Percentiles rank a stretch among this genome's conserved stretches.
Evolutionary conservation across 2,329 filamentous ascomycete species (phyloP).

Genomic region (Sarocladiaceae sp.): DNA sequence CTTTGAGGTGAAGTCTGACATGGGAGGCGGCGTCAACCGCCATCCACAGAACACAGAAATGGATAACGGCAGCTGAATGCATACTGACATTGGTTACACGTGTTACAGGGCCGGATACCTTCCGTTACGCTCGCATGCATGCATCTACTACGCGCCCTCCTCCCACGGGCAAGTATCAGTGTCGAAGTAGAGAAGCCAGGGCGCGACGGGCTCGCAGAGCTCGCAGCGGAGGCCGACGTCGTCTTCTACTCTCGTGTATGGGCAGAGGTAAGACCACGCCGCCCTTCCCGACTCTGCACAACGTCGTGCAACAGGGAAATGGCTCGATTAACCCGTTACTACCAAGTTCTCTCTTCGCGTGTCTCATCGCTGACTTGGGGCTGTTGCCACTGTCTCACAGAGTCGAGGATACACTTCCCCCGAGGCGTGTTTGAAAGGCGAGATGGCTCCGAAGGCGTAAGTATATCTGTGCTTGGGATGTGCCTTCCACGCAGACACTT

Average conservation of each 20-base stretch:
- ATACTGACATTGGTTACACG: neutral
- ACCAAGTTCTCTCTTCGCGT: neutral
- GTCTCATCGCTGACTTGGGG: neutral
- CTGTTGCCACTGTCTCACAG: constrained; percentile 16
- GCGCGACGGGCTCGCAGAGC: constrained; percentile 51
- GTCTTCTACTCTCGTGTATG: constrained; percentile 71
- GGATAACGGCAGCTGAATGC: neutral
- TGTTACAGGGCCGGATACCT: constrained; percentile 57
- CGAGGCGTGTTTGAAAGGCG: constrained; percentile 46
- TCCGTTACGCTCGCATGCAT: constrained; percentile 58
- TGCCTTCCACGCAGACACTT: too few relatives aligned
- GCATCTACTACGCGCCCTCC: constrained; percentile 42
- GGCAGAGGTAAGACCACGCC: constrained; percentile 52
- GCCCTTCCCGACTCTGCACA: neutral
- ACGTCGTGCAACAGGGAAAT: neutral
- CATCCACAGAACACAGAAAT: too few relatives aligned
- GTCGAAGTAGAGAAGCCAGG: constrained; percentile 70
- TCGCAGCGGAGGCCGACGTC: constrained; percentile 61
- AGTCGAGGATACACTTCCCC: constrained; percentile 38
- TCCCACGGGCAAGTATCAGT: constrained; percentile 50
- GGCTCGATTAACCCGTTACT: neutral
- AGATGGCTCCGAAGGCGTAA: constrained; percentile 41
- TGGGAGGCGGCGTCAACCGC: constrained; percentile 4
- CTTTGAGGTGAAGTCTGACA: constrained; percentile 55
- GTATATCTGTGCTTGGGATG: constrained; percentile 14